Conservation (phyloP, 2,329 filamentous ascomycete species). For the Didymella exigua region DNA sequence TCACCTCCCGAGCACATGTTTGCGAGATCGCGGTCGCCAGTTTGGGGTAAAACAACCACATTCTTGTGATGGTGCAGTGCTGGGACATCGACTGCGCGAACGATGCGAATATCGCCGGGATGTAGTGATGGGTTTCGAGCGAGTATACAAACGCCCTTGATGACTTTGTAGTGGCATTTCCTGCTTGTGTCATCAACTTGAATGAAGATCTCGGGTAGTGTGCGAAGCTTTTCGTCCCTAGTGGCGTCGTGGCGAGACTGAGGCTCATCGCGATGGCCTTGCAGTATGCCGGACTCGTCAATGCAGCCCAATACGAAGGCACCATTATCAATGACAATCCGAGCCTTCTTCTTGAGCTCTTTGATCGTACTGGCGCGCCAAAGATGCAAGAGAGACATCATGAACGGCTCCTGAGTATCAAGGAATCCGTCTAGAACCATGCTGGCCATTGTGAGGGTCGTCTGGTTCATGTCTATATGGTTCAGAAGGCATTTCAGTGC, state of each 20-base stretch:
- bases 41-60: conserved; percentile 85
- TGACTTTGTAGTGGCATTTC: conserved; percentile 63
- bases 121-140: conserved; percentile 94
- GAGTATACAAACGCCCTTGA: conserved; percentile 79
- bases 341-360: conserved; percentile 88
- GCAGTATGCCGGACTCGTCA: conserved; percentile 79
- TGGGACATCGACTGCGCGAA: conserved; percentile 78
- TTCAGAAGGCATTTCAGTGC: conserved; percentile 73
- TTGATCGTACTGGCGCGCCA: conserved; percentile 93
- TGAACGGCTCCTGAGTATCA: conserved; percentile 75
- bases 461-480: conserved; percentile 85
- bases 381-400: conserved; percentile 75
- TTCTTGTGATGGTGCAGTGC: conserved; percentile 78
- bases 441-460: conserved; percentile 72
- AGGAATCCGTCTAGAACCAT: conserved; percentile 85
- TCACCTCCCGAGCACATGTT: conserved; percentile 97
- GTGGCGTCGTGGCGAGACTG: conserved; percentile 53
- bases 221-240: conserved; percentile 46
- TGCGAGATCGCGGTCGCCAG: conserved; percentile 80
- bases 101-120: conserved; percentile 87
- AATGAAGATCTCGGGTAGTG: conserved; percentile 84
- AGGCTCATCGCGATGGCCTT: conserved; percentile 69
- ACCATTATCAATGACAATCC: conserved; percentile 79
- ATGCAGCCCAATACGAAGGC: conserved; percentile 88
- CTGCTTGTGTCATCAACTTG: conserved; percentile 70